Conservation (phyloP, 169 alveolate genomes). For the Eimeria sp. region DNA sequence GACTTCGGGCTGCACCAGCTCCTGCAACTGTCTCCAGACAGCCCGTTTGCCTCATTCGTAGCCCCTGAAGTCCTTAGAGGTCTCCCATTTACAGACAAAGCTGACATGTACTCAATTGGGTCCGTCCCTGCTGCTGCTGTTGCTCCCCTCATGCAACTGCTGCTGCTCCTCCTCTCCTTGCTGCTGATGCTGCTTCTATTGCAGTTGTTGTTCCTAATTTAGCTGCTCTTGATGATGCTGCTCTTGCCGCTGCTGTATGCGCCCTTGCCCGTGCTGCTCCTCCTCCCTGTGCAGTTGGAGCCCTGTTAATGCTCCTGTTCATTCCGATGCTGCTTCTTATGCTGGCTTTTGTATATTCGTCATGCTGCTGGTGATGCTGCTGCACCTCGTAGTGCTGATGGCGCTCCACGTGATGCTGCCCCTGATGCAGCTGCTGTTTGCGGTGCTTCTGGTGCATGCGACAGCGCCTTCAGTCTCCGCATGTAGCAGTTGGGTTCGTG, state of each 20-base stretch:
- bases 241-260: background rate
- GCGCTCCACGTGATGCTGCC: background rate
- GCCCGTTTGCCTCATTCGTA: background rate
- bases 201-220: no score
- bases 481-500: background rate
- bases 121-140: constrained; percentile 22
- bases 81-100: constrained; percentile 50
- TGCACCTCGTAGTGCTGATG: background rate
- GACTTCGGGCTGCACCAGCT: constrained; percentile 25
- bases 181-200: no score
- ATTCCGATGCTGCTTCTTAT: background rate
- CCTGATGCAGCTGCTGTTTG: constrained; percentile 1
- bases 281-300: background rate
- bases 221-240: background rate
- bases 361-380: background rate
- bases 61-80: constrained; percentile 48
- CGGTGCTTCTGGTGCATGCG: background rate
- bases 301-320: background rate
- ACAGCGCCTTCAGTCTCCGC: background rate
- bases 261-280: background rate
- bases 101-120: constrained; percentile 80
- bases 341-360: background rate
- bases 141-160: background rate
- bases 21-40: background rate
- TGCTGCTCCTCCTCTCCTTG: no score